A percentile compares a stretch with the other conserved stretches of the same genome.
Evolutionary conservation across 1,284 basidiomycete species (phyloP).

Genomic region (Porodaedalea pini): DNA sequence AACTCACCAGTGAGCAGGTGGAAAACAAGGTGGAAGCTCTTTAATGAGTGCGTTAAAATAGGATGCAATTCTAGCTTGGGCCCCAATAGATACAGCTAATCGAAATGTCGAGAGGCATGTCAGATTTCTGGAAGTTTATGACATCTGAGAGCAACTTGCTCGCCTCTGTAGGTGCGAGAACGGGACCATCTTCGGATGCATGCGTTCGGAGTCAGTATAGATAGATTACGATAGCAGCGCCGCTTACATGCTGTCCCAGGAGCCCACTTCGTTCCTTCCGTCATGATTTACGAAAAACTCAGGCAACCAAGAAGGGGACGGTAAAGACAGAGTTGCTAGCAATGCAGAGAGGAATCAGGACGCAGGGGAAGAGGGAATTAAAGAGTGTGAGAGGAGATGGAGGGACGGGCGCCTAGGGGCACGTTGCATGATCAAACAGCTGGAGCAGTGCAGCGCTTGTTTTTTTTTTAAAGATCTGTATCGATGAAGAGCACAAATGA

Average conservation of each 20-base stretch:
- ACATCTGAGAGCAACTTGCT: neutral
- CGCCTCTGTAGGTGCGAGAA: constrained; percentile 59
- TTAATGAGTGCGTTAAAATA: constrained; percentile 51
- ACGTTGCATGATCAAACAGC: constrained; percentile 1
- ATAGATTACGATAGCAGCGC: neutral
- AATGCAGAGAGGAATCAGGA: neutral
- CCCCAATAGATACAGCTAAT: constrained; percentile 59
- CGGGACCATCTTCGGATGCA: constrained; percentile 59
- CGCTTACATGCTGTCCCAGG: constrained; percentile 24
- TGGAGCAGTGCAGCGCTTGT: neutral
- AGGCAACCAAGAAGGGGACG: neutral
- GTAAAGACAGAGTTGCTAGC: neutral
- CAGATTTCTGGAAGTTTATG: constrained; percentile 7
- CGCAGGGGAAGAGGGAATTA: neutral
- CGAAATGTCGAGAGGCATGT: constrained; percentile 32
- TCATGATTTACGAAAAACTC: constrained; percentile 2
- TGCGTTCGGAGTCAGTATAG: neutral
- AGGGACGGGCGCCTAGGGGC: constrained; percentile 3
- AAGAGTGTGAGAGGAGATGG: neutral
- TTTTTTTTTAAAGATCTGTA: neutral
- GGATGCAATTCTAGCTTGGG: constrained; percentile 67
- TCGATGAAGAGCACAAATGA: neutral
- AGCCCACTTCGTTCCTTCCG: constrained; percentile 23
- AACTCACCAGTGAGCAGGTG: constrained; percentile 58
- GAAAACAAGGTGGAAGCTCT: constrained; percentile 63